A percentile compares a stretch with the other conserved stretches of the same genome.
Evolutionary conservation across 1,284 basidiomycete genomes (phyloP).

Genomic region (Ceraceosorus guamensis): DNA sequence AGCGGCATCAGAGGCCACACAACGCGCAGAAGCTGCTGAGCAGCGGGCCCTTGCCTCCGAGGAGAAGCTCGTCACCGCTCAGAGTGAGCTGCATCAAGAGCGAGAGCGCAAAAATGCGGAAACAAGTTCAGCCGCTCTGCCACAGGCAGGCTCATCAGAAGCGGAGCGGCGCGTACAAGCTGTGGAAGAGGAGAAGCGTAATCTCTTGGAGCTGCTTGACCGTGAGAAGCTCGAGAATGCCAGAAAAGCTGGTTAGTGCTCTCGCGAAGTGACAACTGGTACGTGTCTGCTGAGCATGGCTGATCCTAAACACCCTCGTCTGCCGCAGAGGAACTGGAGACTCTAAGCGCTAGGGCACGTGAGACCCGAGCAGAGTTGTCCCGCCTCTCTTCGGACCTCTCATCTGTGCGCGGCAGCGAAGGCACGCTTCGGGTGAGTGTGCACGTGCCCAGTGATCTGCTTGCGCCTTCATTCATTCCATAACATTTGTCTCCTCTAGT

Average conservation of each 20-base stretch:
- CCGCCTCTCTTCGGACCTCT: constrained; percentile 26
- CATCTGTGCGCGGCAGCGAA: constrained; percentile 31
- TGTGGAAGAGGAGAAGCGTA: constrained; percentile 40
- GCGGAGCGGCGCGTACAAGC: constrained; percentile 23
- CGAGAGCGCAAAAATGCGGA: constrained; percentile 21
- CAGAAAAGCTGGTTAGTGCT: constrained; percentile 17
- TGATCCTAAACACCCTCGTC: background rate
- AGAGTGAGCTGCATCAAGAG: constrained; percentile 23
- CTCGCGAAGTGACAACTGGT: background rate
- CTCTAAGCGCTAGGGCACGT: constrained; percentile 21
- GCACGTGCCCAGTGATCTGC: too few relatives aligned
- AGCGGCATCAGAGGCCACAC: constrained; percentile 14
- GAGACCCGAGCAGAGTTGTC: constrained; percentile 35
- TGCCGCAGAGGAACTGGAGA: constrained; percentile 28
- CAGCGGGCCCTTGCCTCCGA: constrained; percentile 18
- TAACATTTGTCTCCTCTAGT: constrained; percentile 52
- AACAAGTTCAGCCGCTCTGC: constrained; percentile 21
- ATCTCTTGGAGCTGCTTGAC: constrained; percentile 38
- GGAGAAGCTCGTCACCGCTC: constrained; percentile 19
- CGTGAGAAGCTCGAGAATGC: constrained; percentile 37
- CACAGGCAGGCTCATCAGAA: constrained; percentile 18
- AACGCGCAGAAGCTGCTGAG: constrained; percentile 16
- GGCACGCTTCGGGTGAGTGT: constrained; percentile 26
- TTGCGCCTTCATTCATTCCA: background rate
- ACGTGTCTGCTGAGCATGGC: too few relatives aligned